Percentiles rank a stretch among this genome's conserved stretches.
These are phyloP conservation scores for Micractinium conductrix DNA, from an alignment of 139 green algal species.

Conservation along the genomic window DNA sequence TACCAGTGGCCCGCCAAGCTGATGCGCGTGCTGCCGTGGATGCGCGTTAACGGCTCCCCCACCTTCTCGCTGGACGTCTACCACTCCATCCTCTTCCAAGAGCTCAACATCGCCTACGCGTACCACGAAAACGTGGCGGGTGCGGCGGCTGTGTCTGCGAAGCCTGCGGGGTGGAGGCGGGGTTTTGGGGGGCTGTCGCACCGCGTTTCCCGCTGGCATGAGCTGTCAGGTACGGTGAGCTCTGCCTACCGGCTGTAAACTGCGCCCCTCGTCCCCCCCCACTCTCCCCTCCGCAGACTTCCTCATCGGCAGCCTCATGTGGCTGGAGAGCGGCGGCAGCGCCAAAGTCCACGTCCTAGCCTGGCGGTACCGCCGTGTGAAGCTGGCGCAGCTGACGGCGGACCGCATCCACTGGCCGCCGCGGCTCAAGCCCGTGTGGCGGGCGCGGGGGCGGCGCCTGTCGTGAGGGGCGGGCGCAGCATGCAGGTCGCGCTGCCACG, in stretches of 20 bases:
- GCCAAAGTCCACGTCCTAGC: not conserved
- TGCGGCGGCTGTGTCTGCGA: not conserved
- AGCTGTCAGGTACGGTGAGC: no score
- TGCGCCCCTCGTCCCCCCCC: not conserved
- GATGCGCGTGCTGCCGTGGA: conserved; percentile 1
- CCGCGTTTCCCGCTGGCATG: no score
- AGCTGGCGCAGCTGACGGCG: not conserved
- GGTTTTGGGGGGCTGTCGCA: no score
- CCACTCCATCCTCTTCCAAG: conserved; percentile 4
- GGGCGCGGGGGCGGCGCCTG: no score
- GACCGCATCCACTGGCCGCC: no score
- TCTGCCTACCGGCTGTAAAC: no score
- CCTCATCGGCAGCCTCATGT: not conserved
- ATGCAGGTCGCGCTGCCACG: no score
- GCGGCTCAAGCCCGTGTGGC: no score
- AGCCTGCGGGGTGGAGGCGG: no score
- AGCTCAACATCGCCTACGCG: not conserved
- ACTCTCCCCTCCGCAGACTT: not conserved
- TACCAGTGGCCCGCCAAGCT: not conserved
- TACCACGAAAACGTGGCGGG: not conserved
- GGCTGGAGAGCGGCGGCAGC: not conserved
- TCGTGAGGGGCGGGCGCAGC: no score
- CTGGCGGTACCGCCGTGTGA: not conserved
- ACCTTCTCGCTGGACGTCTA: not conserved
- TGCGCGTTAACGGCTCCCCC: not conserved